phyloP scores from a whole-genome alignment of 78 protist species.

The Thecamonas trahens region DNA sequence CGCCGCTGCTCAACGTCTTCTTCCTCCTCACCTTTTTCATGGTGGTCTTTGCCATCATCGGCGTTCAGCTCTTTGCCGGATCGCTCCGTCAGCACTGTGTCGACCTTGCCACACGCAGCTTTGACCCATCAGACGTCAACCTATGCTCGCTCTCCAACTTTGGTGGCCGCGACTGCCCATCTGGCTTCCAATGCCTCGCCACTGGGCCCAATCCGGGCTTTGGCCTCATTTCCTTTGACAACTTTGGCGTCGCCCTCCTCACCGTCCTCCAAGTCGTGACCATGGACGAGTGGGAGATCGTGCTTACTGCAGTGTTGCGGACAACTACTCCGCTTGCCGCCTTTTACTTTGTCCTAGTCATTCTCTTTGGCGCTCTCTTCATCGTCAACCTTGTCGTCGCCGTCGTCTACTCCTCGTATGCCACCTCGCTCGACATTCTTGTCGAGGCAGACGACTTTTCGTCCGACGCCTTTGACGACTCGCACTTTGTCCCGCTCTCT shows the following conservation, averaged over 20 bases:
- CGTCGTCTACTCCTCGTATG: slow-evolving; percentile 5
- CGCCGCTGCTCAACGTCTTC: background rate
- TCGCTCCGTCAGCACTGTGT: slow-evolving; percentile 4
- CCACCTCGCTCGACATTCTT: background rate
- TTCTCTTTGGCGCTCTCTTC: slow-evolving; percentile 20
- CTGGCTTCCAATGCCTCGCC: background rate
- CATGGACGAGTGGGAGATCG: slow-evolving; percentile 38
- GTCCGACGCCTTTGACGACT: background rate
- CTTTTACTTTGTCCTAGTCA: slow-evolving; percentile 9
- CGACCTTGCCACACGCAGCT: background rate
- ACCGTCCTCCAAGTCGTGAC: slow-evolving; percentile 28
- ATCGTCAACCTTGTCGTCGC: slow-evolving; percentile 24
- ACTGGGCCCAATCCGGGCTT: background rate
- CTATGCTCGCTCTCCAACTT: too few species aligned
- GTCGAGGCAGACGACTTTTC: background rate
- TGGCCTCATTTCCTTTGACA: slow-evolving; percentile 20
- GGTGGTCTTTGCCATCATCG: slow-evolving; percentile 21
- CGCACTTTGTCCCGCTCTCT: background rate
- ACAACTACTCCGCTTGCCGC: background rate
- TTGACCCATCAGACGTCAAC: background rate
- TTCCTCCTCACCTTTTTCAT: slow-evolving; percentile 10
- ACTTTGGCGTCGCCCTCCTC: slow-evolving; percentile 15
- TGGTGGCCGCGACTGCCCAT: too few species aligned
- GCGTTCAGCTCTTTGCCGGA: slow-evolving; percentile 19
- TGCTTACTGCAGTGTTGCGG: slow-evolving; percentile 7